Percentiles rank a stretch among this genome's conserved stretches.
Evolutionary conservation across 306 rosid species (phyloP).

Genomic region (Leucaena leucocephala): DNA sequence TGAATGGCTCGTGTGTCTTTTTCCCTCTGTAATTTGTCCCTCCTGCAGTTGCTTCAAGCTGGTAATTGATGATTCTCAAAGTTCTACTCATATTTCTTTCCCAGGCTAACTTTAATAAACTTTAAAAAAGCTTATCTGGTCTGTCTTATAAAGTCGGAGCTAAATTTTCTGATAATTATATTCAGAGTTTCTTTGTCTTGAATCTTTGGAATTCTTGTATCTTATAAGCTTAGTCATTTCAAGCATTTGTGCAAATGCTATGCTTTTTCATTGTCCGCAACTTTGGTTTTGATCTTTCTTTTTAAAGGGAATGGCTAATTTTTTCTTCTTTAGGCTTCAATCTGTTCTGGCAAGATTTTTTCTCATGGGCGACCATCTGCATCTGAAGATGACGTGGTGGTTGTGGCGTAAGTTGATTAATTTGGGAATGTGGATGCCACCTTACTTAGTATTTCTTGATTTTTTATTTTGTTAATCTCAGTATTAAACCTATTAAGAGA

Average conservation of each 20-base stretch:
- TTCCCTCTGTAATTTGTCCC: background rate
- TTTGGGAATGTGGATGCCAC: conserved; percentile 7
- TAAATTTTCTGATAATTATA: background rate
- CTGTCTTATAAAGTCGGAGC: background rate
- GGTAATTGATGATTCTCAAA: background rate
- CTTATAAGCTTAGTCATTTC: background rate
- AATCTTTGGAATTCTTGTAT: background rate
- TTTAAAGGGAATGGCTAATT: background rate
- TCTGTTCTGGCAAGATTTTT: conserved; percentile 59
- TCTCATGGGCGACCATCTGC: conserved; percentile 47
- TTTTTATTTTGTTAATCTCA: conserved; percentile 15
- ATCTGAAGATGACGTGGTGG: conserved; percentile 80
- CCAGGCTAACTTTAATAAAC: background rate
- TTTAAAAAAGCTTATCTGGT: background rate
- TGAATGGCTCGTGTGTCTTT: background rate
- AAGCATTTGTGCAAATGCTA: background rate
- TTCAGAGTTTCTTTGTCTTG: background rate
- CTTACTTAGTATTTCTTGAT: background rate
- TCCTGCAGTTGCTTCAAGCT: background rate
- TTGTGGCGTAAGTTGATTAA: conserved; percentile 74
- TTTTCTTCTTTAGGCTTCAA: conserved; percentile 54
- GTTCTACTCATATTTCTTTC: background rate
- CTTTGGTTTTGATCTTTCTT: conserved; percentile 12
- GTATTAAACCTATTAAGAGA: background rate
- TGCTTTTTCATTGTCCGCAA: background rate